Evolutionary conservation across 2,329 filamentous ascomycete species (phyloP).

Genomic region (Fusarium redolens): DNA sequence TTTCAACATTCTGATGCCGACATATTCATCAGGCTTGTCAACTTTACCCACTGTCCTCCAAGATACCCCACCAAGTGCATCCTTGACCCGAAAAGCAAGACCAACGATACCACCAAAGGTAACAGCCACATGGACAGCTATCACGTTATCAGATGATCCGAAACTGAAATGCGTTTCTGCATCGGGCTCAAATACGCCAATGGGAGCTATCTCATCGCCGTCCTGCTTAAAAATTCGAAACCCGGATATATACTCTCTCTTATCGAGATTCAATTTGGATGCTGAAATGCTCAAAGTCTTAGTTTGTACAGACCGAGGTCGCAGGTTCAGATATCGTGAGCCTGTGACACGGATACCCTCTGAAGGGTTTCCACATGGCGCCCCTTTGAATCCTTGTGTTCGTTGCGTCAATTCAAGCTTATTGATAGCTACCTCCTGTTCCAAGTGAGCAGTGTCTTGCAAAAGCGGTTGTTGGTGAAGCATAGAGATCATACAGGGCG

Average conservation of each 20-base stretch:
- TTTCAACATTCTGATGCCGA: neutral
- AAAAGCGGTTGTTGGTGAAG: neutral
- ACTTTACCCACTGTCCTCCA: neutral
- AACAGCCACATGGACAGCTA: neutral
- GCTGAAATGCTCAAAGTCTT: neutral
- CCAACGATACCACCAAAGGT: constrained; percentile 4
- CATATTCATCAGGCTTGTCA: rapidly evolving
- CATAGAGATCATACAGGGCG: neutral
- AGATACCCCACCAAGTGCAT: rapidly evolving
- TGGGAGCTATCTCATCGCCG: neutral
- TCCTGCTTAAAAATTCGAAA: neutral
- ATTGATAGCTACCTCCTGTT: neutral
- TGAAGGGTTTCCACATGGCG: rapidly evolving
- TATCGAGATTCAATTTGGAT: neutral
- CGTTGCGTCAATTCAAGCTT: neutral
- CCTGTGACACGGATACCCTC: neutral
- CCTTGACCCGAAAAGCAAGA: neutral
- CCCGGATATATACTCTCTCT: neutral
- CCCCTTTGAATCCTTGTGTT: neutral
- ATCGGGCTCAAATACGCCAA: neutral
- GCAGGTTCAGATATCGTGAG: neutral
- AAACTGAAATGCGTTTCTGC: neutral
- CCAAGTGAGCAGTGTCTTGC: rapidly evolving
- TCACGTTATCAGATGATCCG: neutral
- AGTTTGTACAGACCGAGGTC: neutral